Evolutionary conservation across 176 grass and related monocot species (phyloP), one percentile per base, ranked within the genome.

Genomic region (Musa itinerans): DNA sequence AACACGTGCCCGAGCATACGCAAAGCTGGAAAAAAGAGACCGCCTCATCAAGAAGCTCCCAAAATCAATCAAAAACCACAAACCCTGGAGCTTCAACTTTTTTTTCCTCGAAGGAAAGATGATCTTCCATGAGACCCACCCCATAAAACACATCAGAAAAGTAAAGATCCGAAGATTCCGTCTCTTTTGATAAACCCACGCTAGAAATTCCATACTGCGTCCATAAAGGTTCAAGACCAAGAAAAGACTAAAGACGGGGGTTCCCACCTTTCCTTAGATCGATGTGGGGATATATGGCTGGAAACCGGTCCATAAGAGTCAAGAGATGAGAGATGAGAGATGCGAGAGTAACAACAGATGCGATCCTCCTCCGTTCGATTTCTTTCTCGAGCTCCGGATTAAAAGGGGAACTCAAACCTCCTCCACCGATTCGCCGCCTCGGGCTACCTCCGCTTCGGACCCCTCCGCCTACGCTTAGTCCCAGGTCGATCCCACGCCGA

Each of bases 261-360:
- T 25, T 20, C 65, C 53, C 52, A 76, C 79, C 86, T 63, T 71
- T 72, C 65, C n/a, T 27, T 16, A 79, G 86, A 82, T 89, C 86
- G 86, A 82, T 50, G 51, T 65, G 26, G 22, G 21, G 52, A 50
- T 50, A 76, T 54, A 78, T 65, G 53, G 17, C 73, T 23, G 69
- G 71, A 19, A 72, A 25, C 74, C 83, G 29, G 65, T 63, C 83
- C 78, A 77, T 73, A 48, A 19, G 19, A 11, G 57, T 13, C 17
- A 74, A 76, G n/a, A n/a, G n/a, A n/a, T n/a, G n/a, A n/a, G 26
- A 2, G 10, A 50, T 10, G 26, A 25, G 43, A 52, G 12, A 22
- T 9, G 14, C 0, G 11, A 20, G 43, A 52, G 13, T 8, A 23
- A 49, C 34, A 52, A 53, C 52, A 68, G 56, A 49, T 23, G 68